phyloP scores from a whole-genome alignment of 2,329 filamentous ascomycete genomes.

The Ascochyta fabae region DNA sequence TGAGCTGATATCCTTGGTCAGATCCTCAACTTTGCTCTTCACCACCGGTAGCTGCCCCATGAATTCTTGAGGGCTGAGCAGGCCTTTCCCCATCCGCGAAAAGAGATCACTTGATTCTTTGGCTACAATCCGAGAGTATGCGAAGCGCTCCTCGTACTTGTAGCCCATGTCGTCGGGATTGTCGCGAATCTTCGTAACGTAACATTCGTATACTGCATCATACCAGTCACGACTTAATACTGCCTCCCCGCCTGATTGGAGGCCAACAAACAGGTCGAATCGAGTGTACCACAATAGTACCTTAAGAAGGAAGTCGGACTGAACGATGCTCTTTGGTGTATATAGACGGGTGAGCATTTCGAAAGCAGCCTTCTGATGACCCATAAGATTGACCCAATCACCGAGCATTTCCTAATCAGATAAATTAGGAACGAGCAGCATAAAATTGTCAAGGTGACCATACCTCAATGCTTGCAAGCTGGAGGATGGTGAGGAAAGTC shows the following conservation, averaged over 20 bases:
- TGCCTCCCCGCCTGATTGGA: slow-evolving; percentile 80
- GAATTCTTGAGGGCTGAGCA: slow-evolving; percentile 71
- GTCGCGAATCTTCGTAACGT: slow-evolving; percentile 62
- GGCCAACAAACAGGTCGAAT: slow-evolving; percentile 83
- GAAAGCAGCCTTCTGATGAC: slow-evolving; percentile 88
- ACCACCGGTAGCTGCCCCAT: slow-evolving; percentile 61
- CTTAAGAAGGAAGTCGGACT: slow-evolving; percentile 72
- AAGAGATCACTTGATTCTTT: slow-evolving; percentile 83
- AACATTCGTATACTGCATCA: slow-evolving; percentile 67
- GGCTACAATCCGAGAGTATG: slow-evolving; percentile 73
- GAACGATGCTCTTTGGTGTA: slow-evolving; percentile 75
- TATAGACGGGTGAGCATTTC: slow-evolving; percentile 80
- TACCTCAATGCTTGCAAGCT: slow-evolving; percentile 93
- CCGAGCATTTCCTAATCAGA: slow-evolving; percentile 81
- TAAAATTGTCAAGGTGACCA: slow-evolving; percentile 23
- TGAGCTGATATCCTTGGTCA: slow-evolving; percentile 63
- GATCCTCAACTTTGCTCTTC: slow-evolving; percentile 50
- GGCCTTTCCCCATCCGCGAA: slow-evolving; percentile 68
- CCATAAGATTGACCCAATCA: slow-evolving; percentile 92
- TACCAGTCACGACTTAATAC: slow-evolving; percentile 83
- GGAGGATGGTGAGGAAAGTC: slow-evolving; percentile 85
- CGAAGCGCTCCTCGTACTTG: slow-evolving; percentile 71
- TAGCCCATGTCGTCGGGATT: slow-evolving; percentile 69
- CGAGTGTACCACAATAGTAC: slow-evolving; percentile 88
- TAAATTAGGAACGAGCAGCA: slow-evolving; percentile 13